Evolutionary conservation across 1,284 basidiomycete genomes (phyloP).

Genomic region (Inonotus obliquus): DNA sequence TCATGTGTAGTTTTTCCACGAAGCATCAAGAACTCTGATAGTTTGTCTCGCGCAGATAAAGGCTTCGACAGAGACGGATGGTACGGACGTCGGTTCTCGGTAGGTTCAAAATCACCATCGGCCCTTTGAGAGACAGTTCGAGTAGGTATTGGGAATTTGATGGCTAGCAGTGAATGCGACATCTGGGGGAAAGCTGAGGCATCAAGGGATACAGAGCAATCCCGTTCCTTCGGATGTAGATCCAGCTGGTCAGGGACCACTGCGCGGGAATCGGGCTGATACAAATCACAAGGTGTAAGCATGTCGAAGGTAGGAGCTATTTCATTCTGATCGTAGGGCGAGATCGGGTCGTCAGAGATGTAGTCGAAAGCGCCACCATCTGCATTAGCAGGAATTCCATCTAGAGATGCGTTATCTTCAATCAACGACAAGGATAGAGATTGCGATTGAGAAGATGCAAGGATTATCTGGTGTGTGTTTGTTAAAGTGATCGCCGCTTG

Average conservation of each 20-base stretch:
- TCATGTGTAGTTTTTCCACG: not conserved
- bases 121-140: no score
- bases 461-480: not conserved
- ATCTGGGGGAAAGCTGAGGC: not conserved
- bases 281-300: not conserved
- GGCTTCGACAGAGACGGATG: not conserved
- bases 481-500: not conserved
- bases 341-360: not conserved
- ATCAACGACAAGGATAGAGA: conserved; percentile 25
- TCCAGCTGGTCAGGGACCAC: not conserved
- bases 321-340: not conserved
- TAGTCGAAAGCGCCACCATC: not conserved
- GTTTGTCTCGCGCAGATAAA: not conserved
- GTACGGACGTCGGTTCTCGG: conserved; percentile 16
- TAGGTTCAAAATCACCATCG: not conserved
- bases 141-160: no score
- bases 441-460: conserved; percentile 12
- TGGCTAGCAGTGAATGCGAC: no score
- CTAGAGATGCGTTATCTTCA: conserved; percentile 14
- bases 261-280: not conserved
- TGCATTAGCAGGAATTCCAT: not conserved
- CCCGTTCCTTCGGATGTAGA: not conserved
- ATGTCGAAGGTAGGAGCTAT: not conserved
- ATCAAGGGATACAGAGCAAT: not conserved
- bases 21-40: conserved; percentile 1